Conservation (phyloP, 768 basidiomycete species). For the Mycena alexandri region DNA sequence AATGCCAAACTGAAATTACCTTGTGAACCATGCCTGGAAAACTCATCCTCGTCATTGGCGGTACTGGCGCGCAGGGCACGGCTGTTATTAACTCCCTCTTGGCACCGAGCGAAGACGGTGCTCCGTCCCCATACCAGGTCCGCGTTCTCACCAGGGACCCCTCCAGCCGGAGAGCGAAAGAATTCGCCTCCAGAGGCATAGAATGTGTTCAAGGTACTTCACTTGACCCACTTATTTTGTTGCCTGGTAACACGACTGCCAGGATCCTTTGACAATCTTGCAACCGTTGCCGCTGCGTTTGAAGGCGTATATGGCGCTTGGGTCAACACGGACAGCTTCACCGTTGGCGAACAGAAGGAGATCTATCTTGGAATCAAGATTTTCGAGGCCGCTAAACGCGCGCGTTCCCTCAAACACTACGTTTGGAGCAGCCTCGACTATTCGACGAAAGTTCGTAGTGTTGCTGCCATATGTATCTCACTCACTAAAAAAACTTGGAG, state of each 20-base stretch:
- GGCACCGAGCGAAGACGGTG: constrained; percentile 34
- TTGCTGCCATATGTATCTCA: not conserved
- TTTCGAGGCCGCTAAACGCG: constrained; percentile 54
- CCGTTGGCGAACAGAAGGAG: constrained; percentile 55
- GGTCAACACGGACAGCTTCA: constrained; percentile 56
- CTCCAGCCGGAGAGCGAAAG: constrained; percentile 47
- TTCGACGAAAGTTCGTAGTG: constrained; percentile 49
- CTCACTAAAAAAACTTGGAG: constrained; percentile 36
- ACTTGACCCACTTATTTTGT: not conserved
- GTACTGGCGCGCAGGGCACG: constrained; percentile 59
- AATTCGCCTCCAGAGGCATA: constrained; percentile 50
- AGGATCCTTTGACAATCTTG: constrained; percentile 54
- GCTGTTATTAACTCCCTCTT: constrained; percentile 54
- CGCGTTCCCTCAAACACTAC: constrained; percentile 50
- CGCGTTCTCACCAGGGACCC: constrained; percentile 57
- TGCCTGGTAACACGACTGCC: constrained; percentile 11
- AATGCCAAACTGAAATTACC: no score
- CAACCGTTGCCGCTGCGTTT: constrained; percentile 45
- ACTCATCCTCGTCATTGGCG: constrained; percentile 59
- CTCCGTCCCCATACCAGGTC: constrained; percentile 54
- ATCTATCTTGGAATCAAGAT: constrained; percentile 55
- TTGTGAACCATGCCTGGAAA: constrained; percentile 33
- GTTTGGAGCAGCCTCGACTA: constrained; percentile 60
- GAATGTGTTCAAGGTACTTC: constrained; percentile 50
- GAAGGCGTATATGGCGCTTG: constrained; percentile 55